Evolutionary conservation across 1,284 basidiomycete species (phyloP).

Genomic region (Microstroma glucosiphilum): DNA sequence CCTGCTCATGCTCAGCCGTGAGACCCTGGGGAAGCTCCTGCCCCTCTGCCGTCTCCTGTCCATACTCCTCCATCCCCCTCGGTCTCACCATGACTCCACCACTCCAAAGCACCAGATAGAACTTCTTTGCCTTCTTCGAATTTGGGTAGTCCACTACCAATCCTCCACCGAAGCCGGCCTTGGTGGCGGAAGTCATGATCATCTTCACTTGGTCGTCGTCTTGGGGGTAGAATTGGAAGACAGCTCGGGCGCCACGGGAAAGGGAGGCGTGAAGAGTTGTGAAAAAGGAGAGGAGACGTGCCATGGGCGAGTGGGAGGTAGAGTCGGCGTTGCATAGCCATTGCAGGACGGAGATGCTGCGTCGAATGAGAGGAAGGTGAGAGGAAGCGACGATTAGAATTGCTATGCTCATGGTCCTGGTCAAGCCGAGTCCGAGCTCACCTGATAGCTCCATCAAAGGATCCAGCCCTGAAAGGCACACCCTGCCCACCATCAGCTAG

Average conservation of each 20-base stretch:
- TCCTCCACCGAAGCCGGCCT: constrained; percentile 93
- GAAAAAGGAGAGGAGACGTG: constrained; percentile 88
- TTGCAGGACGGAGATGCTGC: constrained; percentile 91
- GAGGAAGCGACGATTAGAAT: neutral
- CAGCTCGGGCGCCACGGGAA: constrained; percentile 81
- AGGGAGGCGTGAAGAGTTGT: constrained; percentile 89
- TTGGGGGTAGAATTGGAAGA: constrained; percentile 59
- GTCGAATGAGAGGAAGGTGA: neutral
- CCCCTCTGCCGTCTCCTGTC: constrained; percentile 46
- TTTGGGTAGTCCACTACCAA: constrained; percentile 72
- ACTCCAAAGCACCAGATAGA: constrained; percentile 50
- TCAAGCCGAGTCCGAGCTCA: constrained; percentile 39
- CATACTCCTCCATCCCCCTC: constrained; percentile 6
- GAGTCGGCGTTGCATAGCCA: constrained; percentile 98
- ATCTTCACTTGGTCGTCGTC: constrained; percentile 55
- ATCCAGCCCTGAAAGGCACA: constrained; percentile 78
- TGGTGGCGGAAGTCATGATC: constrained; percentile 86
- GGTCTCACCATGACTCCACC: constrained; percentile 47
- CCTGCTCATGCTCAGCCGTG: constrained; percentile 30
- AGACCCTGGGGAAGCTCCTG: constrained; percentile 36
- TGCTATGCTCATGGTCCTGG: neutral
- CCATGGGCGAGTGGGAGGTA: constrained; percentile 82
- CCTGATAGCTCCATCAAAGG: constrained; percentile 97
- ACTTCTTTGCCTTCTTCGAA: constrained; percentile 50
- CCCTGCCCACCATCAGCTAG: constrained; percentile 54